Conservation (phyloP, 129 eudicot species). For the Artemisia tridentata region DNA sequence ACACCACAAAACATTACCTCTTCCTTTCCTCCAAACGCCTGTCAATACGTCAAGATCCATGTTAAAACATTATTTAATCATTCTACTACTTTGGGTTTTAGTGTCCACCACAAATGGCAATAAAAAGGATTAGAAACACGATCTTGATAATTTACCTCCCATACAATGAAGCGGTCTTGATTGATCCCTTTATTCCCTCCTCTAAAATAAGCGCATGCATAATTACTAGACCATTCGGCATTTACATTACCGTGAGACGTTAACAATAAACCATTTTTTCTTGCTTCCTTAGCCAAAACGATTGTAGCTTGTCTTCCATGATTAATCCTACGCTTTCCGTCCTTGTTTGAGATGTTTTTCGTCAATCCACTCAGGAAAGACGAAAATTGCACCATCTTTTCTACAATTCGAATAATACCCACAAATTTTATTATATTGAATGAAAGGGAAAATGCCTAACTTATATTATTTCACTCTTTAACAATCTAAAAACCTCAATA, state of each 20-base stretch:
- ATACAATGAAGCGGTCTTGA: conserved; percentile 71
- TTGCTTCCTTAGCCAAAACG: conserved; percentile 66
- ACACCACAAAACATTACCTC: conserved; percentile 88
- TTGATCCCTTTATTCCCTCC: conserved; percentile 77
- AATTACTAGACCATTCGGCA: conserved; percentile 42
- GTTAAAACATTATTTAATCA: neutral
- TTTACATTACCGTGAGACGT: conserved; percentile 54
- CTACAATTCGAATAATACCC: conserved; percentile 24
- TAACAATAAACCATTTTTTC: conserved; percentile 50
- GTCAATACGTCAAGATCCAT: conserved; percentile 20
- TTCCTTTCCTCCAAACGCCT: conserved; percentile 90
- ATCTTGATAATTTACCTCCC: conserved; percentile 64
- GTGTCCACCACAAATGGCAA: neutral
- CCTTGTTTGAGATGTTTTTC: conserved; percentile 47
- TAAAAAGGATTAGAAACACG: neutral
- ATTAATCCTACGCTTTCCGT: conserved; percentile 42
- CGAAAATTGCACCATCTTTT: conserved; percentile 77
- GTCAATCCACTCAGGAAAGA: conserved; percentile 59
- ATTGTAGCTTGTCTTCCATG: conserved; percentile 62
- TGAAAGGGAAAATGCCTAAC: conserved; percentile 1
- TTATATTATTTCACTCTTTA: neutral
- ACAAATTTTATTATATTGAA: conserved; percentile 18
- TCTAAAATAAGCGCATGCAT: conserved; percentile 55
- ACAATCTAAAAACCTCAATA: conserved; percentile 3
- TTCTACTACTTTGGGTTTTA: neutral